Conservation (phyloP, 345 rosid genomes). For the Raphanus sativus region DNA sequence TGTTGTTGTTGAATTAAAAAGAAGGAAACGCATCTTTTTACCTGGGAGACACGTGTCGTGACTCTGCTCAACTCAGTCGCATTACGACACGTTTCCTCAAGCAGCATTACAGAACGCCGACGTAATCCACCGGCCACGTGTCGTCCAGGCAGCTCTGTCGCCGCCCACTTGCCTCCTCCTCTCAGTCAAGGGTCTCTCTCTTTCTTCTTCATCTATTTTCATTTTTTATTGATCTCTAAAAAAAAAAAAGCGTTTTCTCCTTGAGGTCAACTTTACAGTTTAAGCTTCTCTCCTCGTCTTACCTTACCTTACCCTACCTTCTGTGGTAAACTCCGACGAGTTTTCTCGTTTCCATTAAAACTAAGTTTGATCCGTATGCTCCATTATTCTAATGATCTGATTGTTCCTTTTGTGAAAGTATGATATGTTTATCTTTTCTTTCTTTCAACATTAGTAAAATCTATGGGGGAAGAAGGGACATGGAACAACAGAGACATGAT, state of each 20-base stretch:
- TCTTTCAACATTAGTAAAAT: neutral
- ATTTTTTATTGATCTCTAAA: constrained; percentile 18
- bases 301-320: neutral
- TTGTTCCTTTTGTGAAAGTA: too few species aligned
- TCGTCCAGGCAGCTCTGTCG: constrained; percentile 44
- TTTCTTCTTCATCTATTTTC: constrained; percentile 25
- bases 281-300: constrained; percentile 8
- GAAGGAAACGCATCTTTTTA: constrained; percentile 31
- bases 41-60: constrained; percentile 33
- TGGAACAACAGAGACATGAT: constrained; percentile 49
- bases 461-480: constrained; percentile 62
- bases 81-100: constrained; percentile 40
- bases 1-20: too few species aligned
- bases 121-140: constrained; percentile 64
- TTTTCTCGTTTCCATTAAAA: neutral
- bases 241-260: neutral
- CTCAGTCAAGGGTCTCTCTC: constrained; percentile 33
- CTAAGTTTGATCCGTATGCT: neutral
- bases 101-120: constrained; percentile 36
- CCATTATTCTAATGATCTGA: neutral
- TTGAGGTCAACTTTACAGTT: constrained; percentile 7
- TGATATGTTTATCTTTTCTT: too few species aligned
- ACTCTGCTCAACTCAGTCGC: constrained; percentile 27
- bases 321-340: constrained; percentile 26
- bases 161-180: constrained; percentile 68